Evolutionary conservation across 192 early-diverging fungal species (phyloP).

Genomic region (Helicostylum pulchrum): DNA sequence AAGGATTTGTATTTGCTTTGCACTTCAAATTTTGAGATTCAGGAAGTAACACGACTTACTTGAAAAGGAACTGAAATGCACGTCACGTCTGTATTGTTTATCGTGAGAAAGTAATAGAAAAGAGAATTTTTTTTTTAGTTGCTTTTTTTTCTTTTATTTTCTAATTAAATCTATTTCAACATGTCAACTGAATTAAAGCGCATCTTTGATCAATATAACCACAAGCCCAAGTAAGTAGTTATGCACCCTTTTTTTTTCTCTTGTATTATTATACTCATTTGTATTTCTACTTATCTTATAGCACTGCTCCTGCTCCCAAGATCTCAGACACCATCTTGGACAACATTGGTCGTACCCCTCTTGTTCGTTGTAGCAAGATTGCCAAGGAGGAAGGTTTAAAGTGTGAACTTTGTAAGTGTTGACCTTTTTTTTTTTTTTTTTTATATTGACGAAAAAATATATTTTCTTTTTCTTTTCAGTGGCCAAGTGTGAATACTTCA

Average conservation of each 20-base stretch:
- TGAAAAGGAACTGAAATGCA: too few species aligned
- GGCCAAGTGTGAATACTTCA: conserved; percentile 99
- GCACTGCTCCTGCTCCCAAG: conserved; percentile 60
- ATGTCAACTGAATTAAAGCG: conserved; percentile 1
- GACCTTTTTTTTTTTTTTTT: not conserved
- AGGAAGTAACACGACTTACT: too few species aligned
- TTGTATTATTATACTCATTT: not conserved
- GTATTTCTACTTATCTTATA: not conserved
- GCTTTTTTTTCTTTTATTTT: too few species aligned
- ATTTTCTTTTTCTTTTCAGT: conserved; percentile 38
- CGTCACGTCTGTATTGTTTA: too few species aligned
- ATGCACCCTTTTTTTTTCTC: not conserved
- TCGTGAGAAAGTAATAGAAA: too few species aligned
- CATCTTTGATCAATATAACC: conserved; percentile 17
- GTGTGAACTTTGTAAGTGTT: conserved; percentile 78
- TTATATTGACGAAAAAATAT: not conserved
- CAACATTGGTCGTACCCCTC: conserved; percentile 95
- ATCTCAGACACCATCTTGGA: conserved; percentile 89
- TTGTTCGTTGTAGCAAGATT: conserved; percentile 89
- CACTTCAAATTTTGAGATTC: too few species aligned
- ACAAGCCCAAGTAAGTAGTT: conserved; percentile 1
- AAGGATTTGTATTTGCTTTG: too few species aligned
- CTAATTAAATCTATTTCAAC: too few species aligned
- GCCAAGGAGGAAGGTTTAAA: conserved; percentile 83
- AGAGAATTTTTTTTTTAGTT: too few species aligned